A percentile compares a stretch with the other conserved stretches of the same genome.
These are phyloP conservation scores for Backusella morwellensis DNA, from an alignment of 192 early-diverging fungal genomes.

Conservation along the genomic window DNA sequence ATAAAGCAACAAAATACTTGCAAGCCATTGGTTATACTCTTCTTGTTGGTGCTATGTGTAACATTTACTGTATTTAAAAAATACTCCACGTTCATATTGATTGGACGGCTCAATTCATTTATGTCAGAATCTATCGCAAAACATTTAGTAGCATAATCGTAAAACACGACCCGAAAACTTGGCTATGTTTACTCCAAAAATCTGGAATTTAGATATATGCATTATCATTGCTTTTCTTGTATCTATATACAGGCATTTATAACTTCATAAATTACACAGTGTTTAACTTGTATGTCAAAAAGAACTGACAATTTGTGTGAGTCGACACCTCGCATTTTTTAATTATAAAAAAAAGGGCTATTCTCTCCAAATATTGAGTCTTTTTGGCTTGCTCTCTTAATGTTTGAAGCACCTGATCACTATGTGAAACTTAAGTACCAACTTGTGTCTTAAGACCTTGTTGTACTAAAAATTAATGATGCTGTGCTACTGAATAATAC, in stretches of 20 bases:
- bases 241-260: too few species aligned
- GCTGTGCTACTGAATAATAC: neutral
- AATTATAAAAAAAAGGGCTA: neutral
- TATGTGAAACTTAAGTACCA: neutral
- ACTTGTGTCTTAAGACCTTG: neutral
- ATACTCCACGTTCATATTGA: neutral
- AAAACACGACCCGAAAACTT: too few species aligned
- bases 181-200: too few species aligned
- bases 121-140: neutral
- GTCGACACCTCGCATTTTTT: neutral
- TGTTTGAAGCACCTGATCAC: neutral
- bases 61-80: neutral
- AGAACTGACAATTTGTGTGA: neutral
- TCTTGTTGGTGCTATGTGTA: neutral
- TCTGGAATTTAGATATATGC: too few species aligned
- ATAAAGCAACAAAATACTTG: neutral
- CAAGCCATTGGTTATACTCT: neutral
- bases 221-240: too few species aligned
- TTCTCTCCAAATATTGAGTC: neutral
- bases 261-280: too few species aligned
- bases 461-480: neutral
- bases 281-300: neutral
- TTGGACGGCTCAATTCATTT: neutral
- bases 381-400: neutral
- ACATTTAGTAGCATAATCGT: too few species aligned